Conservation (phyloP, 179 eudicot species). For the Silene coronaria region DNA sequence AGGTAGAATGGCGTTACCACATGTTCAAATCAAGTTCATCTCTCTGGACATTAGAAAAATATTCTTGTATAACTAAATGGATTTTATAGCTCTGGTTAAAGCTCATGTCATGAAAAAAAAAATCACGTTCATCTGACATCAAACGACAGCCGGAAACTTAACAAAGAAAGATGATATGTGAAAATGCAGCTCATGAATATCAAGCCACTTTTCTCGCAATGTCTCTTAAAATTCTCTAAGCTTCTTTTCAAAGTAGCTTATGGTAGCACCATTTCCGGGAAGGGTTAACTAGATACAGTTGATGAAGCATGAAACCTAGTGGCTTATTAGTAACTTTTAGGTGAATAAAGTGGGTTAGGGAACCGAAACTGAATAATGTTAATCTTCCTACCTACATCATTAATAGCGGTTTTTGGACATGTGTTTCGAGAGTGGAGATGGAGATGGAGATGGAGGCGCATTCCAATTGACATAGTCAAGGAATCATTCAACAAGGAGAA, state of each 20-base stretch:
- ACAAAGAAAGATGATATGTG: neutral
- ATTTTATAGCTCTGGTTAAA: neutral
- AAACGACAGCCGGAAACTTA: neutral
- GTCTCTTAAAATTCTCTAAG: neutral
- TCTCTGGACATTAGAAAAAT: neutral
- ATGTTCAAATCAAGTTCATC: conserved; percentile 7
- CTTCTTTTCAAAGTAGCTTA: neutral
- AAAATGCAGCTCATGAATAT: neutral
- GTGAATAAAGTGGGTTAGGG: too few relatives aligned
- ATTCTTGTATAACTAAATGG: neutral
- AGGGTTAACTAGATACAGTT: neutral
- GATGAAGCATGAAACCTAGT: neutral
- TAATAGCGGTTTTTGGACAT: too few relatives aligned
- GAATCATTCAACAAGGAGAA: too few relatives aligned
- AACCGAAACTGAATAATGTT: too few relatives aligned
- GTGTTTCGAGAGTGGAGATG: too few relatives aligned
- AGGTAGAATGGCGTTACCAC: neutral
- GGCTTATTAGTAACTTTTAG: too few relatives aligned
- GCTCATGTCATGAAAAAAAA: neutral
- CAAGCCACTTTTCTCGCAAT: neutral
- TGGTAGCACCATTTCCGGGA: neutral
- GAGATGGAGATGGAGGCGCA: too few relatives aligned
- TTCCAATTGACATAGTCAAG: too few relatives aligned
- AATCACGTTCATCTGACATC: neutral
- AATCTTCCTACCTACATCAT: too few relatives aligned